Conservation (phyloP, 306 rosid species). For the Dicorynia guianensis region DNA sequence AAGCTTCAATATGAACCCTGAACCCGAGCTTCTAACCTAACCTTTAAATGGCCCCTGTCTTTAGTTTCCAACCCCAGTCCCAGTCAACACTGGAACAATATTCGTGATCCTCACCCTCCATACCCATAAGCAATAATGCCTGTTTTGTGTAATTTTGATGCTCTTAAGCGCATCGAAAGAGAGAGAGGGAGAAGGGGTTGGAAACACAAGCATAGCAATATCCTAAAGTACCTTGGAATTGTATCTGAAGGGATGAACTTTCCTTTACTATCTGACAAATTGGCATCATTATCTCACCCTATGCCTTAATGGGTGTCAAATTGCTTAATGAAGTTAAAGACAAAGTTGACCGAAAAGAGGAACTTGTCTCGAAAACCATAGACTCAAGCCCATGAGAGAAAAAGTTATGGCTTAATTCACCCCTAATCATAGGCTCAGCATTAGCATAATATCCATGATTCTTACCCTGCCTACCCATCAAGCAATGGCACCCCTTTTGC, state of each 20-base stretch:
- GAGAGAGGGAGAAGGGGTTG: too few species aligned
- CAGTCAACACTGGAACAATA: too few species aligned
- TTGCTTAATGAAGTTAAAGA: constrained; percentile 60
- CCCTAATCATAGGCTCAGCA: constrained; percentile 7
- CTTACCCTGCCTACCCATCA: constrained; percentile 31
- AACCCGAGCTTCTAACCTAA: too few species aligned
- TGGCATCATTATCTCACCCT: constrained; percentile 41
- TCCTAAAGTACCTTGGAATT: constrained; percentile 42
- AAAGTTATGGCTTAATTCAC: constrained; percentile 20
- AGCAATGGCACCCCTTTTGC: too few species aligned
- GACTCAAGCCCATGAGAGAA: constrained; percentile 48
- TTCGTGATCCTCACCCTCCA: too few species aligned
- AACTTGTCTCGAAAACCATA: constrained; percentile 56
- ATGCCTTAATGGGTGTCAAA: constrained; percentile 45
- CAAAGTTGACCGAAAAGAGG: constrained; percentile 65
- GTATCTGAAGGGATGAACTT: constrained; percentile 36
- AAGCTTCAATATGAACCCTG: too few species aligned
- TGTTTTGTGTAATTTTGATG: too few species aligned
- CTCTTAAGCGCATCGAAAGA: too few species aligned
- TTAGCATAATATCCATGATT: neutral
- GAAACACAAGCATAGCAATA: neutral
- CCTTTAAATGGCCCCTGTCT: too few species aligned
- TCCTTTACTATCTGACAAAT: constrained; percentile 31
- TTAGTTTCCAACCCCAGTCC: too few species aligned
- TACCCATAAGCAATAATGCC: too few species aligned